A percentile compares a stretch with the other conserved stretches of the same genome.
Evolutionary conservation across 495 filamentous ascomycete species (phyloP).

Genomic region (Symbiotaphrina buchneri): DNA sequence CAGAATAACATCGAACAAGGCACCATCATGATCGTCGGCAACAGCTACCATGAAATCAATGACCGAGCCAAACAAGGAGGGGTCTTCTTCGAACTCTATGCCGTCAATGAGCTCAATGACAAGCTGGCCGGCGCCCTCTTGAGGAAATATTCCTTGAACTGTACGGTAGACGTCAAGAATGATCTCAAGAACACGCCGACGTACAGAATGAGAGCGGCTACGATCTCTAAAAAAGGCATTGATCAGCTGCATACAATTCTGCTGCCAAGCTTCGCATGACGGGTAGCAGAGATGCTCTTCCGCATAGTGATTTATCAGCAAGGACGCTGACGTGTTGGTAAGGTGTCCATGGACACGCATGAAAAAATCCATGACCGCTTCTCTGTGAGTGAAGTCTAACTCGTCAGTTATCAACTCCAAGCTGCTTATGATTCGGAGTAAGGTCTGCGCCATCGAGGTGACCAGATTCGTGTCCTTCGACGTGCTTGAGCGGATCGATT

Average conservation of each 20-base stretch:
- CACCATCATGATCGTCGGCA: slow-evolving; percentile 19
- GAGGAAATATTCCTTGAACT: slow-evolving; percentile 16
- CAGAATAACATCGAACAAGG: slow-evolving; percentile 5
- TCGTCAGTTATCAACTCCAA: slow-evolving; percentile 19
- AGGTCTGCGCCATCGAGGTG: slow-evolving; percentile 10
- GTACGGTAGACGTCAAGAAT: slow-evolving; percentile 42
- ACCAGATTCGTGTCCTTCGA: not conserved
- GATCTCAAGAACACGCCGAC: slow-evolving; percentile 30
- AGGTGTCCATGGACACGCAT: slow-evolving; percentile 29
- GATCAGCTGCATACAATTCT: slow-evolving; percentile 35
- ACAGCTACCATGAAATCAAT: slow-evolving; percentile 25
- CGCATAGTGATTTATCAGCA: slow-evolving; percentile 33
- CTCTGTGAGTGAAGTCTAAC: slow-evolving; percentile 29
- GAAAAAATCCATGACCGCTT: slow-evolving; percentile 48
- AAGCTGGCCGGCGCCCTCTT: slow-evolving; percentile 19
- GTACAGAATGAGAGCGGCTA: slow-evolving; percentile 37
- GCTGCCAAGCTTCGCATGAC: slow-evolving; percentile 41
- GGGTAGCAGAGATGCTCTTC: slow-evolving; percentile 47
- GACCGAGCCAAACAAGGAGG: slow-evolving; percentile 23
- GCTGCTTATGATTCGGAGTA: slow-evolving; percentile 11
- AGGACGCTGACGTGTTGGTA: slow-evolving; percentile 30
- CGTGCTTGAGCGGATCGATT: not conserved
- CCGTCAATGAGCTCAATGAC: slow-evolving; percentile 25
- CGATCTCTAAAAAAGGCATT: slow-evolving; percentile 41
- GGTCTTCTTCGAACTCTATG: slow-evolving; percentile 28